A percentile compares a stretch with the other conserved stretches of the same genome.
phyloP scores from a whole-genome alignment of 179 eudicot species.

The Silene coronaria region DNA sequence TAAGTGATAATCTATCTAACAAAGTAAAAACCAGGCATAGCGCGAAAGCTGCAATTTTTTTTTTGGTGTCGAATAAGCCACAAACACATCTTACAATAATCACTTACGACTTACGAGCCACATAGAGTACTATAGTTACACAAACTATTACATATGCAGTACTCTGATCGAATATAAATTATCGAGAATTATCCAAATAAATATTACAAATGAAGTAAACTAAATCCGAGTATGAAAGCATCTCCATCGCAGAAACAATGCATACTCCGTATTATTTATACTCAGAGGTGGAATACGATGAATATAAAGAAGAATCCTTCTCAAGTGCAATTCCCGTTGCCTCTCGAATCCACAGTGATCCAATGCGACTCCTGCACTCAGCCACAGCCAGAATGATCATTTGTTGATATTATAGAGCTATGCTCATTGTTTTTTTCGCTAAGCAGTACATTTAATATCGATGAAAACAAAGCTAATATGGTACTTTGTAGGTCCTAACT shows the following conservation, averaged over 20 bases:
- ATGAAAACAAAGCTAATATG: background rate
- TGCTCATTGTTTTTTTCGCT: background rate
- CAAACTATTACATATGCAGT: background rate
- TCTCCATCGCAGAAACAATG: background rate
- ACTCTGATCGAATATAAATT: no score
- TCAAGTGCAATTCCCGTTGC: background rate
- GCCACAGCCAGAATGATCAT: background rate
- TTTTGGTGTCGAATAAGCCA: no score
- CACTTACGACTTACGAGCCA: background rate
- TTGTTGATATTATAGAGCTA: background rate
- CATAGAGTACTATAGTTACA: background rate
- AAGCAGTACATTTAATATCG: background rate
- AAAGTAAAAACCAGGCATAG: no score
- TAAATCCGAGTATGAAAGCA: background rate
- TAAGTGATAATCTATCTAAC: no score
- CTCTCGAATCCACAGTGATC: background rate
- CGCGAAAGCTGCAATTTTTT: no score
- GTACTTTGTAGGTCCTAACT: no score
- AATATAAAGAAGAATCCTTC: background rate
- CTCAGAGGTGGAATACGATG: background rate
- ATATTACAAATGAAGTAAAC: background rate
- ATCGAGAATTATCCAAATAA: background rate
- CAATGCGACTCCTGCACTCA: slow-evolving; percentile 12
- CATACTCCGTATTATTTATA: slow-evolving; percentile 4
- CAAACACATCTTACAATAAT: no score